These are phyloP conservation scores for Aciculosporium take DNA, from an alignment of 2,329 filamentous ascomycete genomes.

Conservation along the genomic window DNA sequence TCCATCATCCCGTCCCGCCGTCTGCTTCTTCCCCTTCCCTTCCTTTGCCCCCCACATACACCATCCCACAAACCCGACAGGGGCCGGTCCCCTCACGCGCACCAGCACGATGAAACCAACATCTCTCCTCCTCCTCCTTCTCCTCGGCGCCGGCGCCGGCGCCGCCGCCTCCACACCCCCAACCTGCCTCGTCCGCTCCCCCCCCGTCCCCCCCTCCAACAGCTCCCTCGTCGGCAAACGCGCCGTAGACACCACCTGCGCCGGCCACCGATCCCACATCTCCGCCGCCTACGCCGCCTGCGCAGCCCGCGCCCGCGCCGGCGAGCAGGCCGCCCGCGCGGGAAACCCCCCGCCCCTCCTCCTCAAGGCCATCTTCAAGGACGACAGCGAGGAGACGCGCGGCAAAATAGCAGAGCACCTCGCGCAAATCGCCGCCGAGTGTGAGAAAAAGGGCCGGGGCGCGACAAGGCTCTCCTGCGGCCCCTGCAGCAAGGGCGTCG, in stretches of 20 bases:
- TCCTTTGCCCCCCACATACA: no score
- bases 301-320: not conserved
- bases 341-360: not conserved
- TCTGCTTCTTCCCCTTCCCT: no score
- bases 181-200: not conserved
- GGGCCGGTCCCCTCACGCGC: no score
- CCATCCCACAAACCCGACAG: no score
- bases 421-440: not conserved
- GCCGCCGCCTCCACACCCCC: not conserved
- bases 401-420: not conserved
- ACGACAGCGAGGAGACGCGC: not conserved
- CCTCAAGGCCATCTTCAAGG: not conserved
- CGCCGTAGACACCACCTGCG: not conserved
- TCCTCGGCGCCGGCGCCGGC: not conserved
- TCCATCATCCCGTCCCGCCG: no score
- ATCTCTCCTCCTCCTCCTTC: not conserved
- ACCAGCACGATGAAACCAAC: not conserved
- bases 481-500: not conserved
- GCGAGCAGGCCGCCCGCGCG: not conserved
- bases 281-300: not conserved
- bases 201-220: not conserved
- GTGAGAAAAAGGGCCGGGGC: not conserved
- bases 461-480: not conserved
- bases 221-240: not conserved
- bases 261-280: not conserved